These are phyloP conservation scores for Dioszegia hungarica DNA, from an alignment of 768 basidiomycete species.

Conservation along the genomic window DNA sequence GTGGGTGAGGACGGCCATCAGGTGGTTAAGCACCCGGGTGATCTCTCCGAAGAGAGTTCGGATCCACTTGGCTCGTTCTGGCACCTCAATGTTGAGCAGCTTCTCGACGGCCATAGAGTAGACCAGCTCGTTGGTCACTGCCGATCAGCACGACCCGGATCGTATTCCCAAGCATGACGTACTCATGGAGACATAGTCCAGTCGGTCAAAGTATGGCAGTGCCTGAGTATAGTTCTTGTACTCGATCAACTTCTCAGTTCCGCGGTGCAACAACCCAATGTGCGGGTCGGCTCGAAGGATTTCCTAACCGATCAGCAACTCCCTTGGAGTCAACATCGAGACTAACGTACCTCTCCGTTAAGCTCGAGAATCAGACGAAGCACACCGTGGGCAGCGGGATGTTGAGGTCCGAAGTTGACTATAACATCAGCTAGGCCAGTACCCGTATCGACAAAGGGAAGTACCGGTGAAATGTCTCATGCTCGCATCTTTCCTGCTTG, in stretches of 20 bases:
- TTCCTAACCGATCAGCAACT: constrained; percentile 50
- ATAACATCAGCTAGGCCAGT: constrained; percentile 6
- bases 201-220: constrained; percentile 94
- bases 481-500: constrained; percentile 65
- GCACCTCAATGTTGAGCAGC: constrained; percentile 91
- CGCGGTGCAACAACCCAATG: constrained; percentile 91
- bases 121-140: constrained; percentile 98
- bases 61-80: constrained; percentile 97
- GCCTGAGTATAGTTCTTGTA: constrained; percentile 98
- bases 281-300: constrained; percentile 56
- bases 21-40: constrained; percentile 89
- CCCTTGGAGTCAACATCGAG: background rate
- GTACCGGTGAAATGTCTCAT: constrained; percentile 90
- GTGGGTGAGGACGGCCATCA: constrained; percentile 87
- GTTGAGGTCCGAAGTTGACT: constrained; percentile 98
- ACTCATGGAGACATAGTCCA: constrained; percentile 99
- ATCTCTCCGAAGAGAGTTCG: constrained; percentile 95
- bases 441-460: constrained; percentile 8
- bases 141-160: constrained; percentile 5
- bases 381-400: constrained; percentile 98
- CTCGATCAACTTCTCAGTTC: constrained; percentile 97
- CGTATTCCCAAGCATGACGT: constrained; percentile 38
- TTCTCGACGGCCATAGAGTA: constrained; percentile 98
- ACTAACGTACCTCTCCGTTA: constrained; percentile 70
- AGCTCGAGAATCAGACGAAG: constrained; percentile 93